Evolutionary conservation across 2,329 filamentous ascomycete species (phyloP), one percentile per base, ranked within the genome.

Genomic region (Davidsoniella neocaledoniae): DNA sequence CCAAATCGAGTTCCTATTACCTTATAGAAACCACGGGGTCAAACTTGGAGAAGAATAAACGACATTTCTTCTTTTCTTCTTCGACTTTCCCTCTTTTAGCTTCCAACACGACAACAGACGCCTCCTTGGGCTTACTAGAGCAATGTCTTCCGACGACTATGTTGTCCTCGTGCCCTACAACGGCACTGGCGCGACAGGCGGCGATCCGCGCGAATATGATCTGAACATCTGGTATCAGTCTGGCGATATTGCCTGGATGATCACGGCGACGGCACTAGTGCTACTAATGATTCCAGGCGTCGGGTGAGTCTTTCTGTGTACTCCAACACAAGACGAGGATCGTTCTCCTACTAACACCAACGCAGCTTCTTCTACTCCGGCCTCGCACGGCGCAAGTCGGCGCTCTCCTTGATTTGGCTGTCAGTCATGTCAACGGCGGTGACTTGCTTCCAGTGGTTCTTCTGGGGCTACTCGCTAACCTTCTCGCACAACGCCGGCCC

Each of bases 231-330:
- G 75, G 70, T 90, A 90, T 61, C 36, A 86, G 81, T 71, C 80
- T 53, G 86, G 86, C 60, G 85, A 94, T 67, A 83, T 93, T 56
- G 81, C 79, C 50, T 94, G 83, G 83, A 79, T 93, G 66, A 77
- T 94, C 57, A 82, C 77, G 17, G 73, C 83, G 25, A 87, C 86
- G 3, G 85, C 83, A 14, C 76, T 94, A 45, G 86, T 94, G 52
- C 71, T 94, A 57, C 78, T 94, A 61, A 94, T 94, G 86, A 86
- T 94, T 63, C 87, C 87, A 37, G 87, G 87, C 52, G 86, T 94
- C 60, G 87, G 86, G 86, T 1, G 86, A 21, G 21, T 21, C 21
- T 21, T 21, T 21, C 3, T 21, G 21, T 21, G 21, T 4, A 21
- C 21, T 21, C 21, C 21, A 21, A 21, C 4, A 21, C 21, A 21